These are phyloP conservation scores for Meyerozyma guilliermondii DNA, from an alignment of 1,139 yeast species.

Conservation along the genomic window DNA sequence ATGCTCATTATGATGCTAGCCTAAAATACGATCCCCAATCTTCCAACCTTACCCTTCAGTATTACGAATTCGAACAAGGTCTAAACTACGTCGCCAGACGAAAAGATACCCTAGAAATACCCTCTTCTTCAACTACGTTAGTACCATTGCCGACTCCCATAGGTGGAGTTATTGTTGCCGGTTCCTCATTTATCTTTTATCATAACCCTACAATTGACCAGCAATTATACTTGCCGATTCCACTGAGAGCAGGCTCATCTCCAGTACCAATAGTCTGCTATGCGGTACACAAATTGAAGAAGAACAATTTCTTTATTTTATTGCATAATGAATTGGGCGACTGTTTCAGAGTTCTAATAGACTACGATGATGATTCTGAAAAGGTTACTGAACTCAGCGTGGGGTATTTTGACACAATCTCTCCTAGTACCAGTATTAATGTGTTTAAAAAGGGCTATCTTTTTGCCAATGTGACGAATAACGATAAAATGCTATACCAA, in stretches of 20 bases:
- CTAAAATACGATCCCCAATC: conserved; percentile 15
- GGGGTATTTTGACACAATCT: conserved; percentile 71
- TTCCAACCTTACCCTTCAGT: conserved; percentile 36
- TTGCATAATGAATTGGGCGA: conserved; percentile 74
- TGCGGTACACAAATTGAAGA: conserved; percentile 58
- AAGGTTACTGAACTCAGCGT: conserved; percentile 31
- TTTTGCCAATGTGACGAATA: conserved; percentile 59
- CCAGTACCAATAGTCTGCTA: conserved; percentile 53
- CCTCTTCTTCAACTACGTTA: conserved; percentile 23
- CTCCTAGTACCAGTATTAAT: conserved; percentile 48
- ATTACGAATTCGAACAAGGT: conserved; percentile 83
- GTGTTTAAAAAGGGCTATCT: conserved; percentile 75
- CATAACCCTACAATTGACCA: conserved; percentile 13
- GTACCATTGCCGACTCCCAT: conserved; percentile 30
- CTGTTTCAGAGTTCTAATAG: conserved; percentile 61
- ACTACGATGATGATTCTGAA: conserved; percentile 31
- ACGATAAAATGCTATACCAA: conserved; percentile 66
- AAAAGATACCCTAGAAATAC: conserved; percentile 36
- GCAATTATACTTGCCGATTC: conserved; percentile 27
- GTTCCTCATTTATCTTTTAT: conserved; percentile 26
- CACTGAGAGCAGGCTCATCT: conserved; percentile 5
- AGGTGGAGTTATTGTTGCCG: conserved; percentile 36
- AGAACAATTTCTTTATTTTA: conserved; percentile 61
- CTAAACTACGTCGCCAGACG: conserved; percentile 63
- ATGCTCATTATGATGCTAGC: conserved; percentile 14